A percentile compares a stretch with the other conserved stretches of the same genome.
Conservation (phyloP, 345 rosid species). For the Eucalyptus rudis region DNA sequence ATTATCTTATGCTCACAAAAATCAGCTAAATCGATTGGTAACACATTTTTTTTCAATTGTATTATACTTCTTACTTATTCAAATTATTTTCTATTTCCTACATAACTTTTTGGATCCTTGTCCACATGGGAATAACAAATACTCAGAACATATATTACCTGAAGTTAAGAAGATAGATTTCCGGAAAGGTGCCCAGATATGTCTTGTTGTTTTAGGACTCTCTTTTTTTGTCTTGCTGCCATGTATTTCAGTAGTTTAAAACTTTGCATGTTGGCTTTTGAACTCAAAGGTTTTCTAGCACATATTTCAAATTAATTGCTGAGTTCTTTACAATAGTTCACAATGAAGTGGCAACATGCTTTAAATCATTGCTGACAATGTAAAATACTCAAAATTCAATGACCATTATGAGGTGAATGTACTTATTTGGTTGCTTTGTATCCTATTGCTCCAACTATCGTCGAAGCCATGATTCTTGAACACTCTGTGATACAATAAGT, state of each 20-base stretch:
- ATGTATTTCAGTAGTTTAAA: background rate
- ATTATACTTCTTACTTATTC: background rate
- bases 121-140: slow-evolving; percentile 83
- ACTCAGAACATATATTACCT: slow-evolving; percentile 85
- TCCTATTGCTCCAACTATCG: background rate
- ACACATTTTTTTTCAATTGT: background rate
- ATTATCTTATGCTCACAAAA: slow-evolving; percentile 65
- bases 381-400: slow-evolving; percentile 73
- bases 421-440: background rate
- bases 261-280: background rate
- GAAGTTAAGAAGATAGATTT: slow-evolving; percentile 71
- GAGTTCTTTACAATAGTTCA: slow-evolving; percentile 64
- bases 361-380: slow-evolving; percentile 67
- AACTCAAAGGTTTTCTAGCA: background rate
- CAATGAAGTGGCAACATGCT: slow-evolving; percentile 89
- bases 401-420: slow-evolving; percentile 64
- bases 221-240: background rate
- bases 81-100: slow-evolving; percentile 2
- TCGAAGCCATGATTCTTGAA: background rate
- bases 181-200: slow-evolving; percentile 85
- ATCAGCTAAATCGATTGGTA: slow-evolving; percentile 80
- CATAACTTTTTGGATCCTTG: slow-evolving; percentile 74
- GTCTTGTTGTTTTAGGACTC: background rate
- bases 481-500: background rate
- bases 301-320: background rate